Percentiles rank a stretch among this genome's conserved stretches.
Conservation (phyloP, 106 monocot species). For the Apostasia ramifera region DNA sequence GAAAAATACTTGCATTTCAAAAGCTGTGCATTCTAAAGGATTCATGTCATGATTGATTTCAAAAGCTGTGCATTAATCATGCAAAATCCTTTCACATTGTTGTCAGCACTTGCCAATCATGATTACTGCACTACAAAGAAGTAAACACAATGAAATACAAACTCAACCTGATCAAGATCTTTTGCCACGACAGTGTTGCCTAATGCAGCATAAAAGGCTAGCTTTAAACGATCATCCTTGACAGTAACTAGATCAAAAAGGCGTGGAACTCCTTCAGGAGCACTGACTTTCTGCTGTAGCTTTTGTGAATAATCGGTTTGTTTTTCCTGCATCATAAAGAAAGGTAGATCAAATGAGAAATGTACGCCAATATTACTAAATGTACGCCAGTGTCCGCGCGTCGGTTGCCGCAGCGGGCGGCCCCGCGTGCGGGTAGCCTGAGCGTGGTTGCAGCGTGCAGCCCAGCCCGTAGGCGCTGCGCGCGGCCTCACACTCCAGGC, state of each 20-base stretch:
- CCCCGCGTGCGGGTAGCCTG: no score
- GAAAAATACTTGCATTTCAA: no score
- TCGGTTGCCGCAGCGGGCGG: no score
- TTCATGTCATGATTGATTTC: no score
- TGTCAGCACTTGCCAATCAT: no score
- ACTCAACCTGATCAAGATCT: constrained; percentile 80
- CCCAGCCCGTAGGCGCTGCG: no score
- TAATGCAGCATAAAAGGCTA: constrained; percentile 78
- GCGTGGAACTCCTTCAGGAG: constrained; percentile 92
- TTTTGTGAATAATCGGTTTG: constrained; percentile 47
- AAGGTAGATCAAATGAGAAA: neutral
- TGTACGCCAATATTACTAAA: neutral
- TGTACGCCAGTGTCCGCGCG: neutral
- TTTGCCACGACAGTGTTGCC: constrained; percentile 93
- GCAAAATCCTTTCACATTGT: no score
- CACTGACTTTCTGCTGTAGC: constrained; percentile 57
- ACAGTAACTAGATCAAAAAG: constrained; percentile 89
- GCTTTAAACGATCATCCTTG: constrained; percentile 63
- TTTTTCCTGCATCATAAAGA: constrained; percentile 65
- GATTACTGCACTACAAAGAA: no score
- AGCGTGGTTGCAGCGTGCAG: no score
- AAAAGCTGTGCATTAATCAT: no score
- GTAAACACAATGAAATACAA: neutral
- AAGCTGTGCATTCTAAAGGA: no score
- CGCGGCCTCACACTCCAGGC: no score